Base-by-base conservation (phyloP, 345 rosid species). In the Diplotaxis tenuifolia region DNA sequence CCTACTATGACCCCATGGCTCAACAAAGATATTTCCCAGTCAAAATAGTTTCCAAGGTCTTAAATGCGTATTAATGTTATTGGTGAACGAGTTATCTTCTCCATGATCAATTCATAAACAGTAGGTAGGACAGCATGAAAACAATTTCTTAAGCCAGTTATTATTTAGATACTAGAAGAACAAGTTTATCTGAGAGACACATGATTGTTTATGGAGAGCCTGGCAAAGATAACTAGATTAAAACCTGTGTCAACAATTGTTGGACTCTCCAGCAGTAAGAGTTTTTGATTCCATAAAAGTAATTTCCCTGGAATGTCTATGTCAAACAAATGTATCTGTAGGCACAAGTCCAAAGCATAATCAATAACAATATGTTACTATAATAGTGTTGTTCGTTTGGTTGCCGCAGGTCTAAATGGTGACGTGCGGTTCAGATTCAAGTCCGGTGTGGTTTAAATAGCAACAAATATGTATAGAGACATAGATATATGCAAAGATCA, bases 301-400 rank as follows among this genome's bases (percentile, higher is more conserved):
- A 65, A 95, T 88, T 95, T 88, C 83, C 96, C 94, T n/a, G 99
- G 99, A 80, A 95, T 95, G 73, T 95, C 94, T 70, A 95, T 95
- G 79, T 95, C 96, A 73, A 92, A 95, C 53, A 92, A 91, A 71
- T 95, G 97, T 78, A 95, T 82, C 96, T 89, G 89, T 22, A 65
- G 56, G 77, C 66, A 70, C 62, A 79, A 54, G 49, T 67, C 2
- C n/a, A n/a, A n/a, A n/a, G n/a, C n/a, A n/a, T n/a, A n/a, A n/a
- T n/a, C n/a, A n/a, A n/a, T n/a, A n/a, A n/a, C n/a, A n/a, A n/a
- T n/a, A n/a, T n/a, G n/a, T n/a, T n/a, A n/a, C n/a, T n/a, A n/a
- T n/a, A n/a, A n/a, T n/a, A n/a, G n/a, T n/a, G n/a, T n/a, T n/a
- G n/a, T n/a, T n/a, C n/a, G n/a, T n/a, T n/a, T n/a, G n/a, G n/a